These are phyloP conservation scores for Keithomyces neogunnii DNA, from an alignment of 2,329 filamentous ascomycete species.

Conservation along the genomic window DNA sequence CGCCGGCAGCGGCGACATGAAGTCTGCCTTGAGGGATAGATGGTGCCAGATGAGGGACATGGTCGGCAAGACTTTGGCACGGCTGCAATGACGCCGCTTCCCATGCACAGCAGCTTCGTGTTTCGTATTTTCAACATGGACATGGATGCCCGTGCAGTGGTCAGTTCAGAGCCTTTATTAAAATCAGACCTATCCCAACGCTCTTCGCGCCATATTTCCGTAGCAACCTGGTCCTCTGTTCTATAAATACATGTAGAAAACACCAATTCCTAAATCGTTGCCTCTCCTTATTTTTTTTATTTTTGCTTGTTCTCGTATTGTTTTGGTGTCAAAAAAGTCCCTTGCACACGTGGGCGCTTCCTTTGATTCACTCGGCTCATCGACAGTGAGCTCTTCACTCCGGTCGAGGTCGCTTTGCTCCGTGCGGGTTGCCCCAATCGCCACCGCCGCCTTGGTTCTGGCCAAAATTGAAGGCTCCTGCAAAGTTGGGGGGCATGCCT, in stretches of 20 bases:
- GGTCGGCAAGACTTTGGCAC: slow-evolving; percentile 11
- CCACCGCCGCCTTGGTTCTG: slow-evolving; percentile 36
- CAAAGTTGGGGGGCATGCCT: slow-evolving; percentile 62
- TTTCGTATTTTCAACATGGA: not conserved
- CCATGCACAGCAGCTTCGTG: not conserved
- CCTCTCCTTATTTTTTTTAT: too few relatives aligned
- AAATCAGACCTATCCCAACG: slow-evolving; percentile 1
- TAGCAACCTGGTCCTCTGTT: not conserved
- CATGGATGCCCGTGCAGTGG: too few relatives aligned
- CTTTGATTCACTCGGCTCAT: not conserved
- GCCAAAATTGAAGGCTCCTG: slow-evolving; percentile 59
- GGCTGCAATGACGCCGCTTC: slow-evolving; percentile 7
- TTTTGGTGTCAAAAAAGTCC: not conserved
- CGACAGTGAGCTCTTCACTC: slow-evolving; percentile 36
- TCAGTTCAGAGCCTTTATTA: not conserved
- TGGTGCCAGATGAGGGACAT: slow-evolving; percentile 19
- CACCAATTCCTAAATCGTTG: too few relatives aligned
- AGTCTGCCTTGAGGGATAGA: slow-evolving; percentile 10
- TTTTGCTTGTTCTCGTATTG: too few relatives aligned
- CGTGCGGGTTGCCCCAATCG: slow-evolving; percentile 73
- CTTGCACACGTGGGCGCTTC: not conserved
- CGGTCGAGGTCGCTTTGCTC: slow-evolving; percentile 68
- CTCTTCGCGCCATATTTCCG: slow-evolving; percentile 7
- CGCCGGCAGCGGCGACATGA: slow-evolving; percentile 19
- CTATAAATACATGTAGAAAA: slow-evolving; percentile 6